These are phyloP conservation scores for Kentomonas sorsogonicus DNA, from an alignment of 208 protist species.

Conservation along the genomic window DNA sequence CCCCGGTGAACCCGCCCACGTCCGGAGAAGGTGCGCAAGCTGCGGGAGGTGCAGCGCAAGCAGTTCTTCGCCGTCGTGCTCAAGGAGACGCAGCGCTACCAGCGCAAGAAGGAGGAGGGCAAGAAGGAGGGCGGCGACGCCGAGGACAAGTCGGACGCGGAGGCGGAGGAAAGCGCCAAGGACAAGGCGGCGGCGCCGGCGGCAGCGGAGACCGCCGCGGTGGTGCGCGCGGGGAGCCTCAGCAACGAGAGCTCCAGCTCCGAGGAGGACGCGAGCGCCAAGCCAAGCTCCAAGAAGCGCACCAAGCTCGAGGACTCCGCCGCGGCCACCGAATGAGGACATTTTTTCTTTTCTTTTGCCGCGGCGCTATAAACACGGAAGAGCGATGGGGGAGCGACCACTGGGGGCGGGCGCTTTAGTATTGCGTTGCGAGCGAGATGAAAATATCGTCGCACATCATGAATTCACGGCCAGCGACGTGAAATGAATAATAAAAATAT, in stretches of 20 bases:
- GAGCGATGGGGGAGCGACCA: slow-evolving; percentile 17
- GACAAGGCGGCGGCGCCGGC: slow-evolving; percentile 9
- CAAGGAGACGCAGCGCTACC: slow-evolving; percentile 63
- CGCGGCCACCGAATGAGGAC: no score
- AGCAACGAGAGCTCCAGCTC: no score
- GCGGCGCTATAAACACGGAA: slow-evolving; percentile 4
- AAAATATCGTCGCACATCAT: no score
- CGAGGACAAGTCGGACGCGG: slow-evolving; percentile 16
- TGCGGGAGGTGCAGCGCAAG: slow-evolving; percentile 78
- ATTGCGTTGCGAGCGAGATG: no score
- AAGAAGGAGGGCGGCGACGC: slow-evolving; percentile 23
- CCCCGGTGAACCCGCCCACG: slow-evolving; percentile 44
- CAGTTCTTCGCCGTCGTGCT: slow-evolving; percentile 79
- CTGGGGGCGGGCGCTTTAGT: neutral
- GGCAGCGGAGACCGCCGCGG: neutral
- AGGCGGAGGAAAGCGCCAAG: slow-evolving; percentile 16
- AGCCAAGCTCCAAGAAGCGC: no score
- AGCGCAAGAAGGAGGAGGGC: slow-evolving; percentile 49
- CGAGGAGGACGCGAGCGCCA: slow-evolving; percentile 2
- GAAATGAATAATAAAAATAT: no score
- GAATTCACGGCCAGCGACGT: no score
- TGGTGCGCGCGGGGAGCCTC: no score
- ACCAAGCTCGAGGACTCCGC: no score
- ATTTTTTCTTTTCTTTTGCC: no score
- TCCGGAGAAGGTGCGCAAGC: slow-evolving; percentile 54